These are phyloP conservation scores for Linanthus parryae DNA, from an alignment of 148 eudicot genomes.

Conservation along the genomic window DNA sequence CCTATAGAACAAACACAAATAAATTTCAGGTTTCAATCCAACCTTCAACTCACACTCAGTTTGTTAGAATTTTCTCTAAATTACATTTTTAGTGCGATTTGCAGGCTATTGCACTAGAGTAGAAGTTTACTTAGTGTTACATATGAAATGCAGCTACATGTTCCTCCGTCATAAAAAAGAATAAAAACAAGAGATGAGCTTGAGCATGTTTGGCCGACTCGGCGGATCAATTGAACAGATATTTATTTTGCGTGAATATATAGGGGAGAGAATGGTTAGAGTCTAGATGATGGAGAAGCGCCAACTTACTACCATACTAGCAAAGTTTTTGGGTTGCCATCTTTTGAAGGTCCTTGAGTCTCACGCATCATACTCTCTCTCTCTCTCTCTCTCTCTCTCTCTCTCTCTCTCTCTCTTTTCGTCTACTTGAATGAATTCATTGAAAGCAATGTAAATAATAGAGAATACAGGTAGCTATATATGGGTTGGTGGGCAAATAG, in stretches of 20 bases:
- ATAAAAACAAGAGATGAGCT: not conserved
- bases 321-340: constrained; percentile 7
- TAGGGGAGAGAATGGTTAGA: not conserved
- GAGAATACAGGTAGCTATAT: not conserved
- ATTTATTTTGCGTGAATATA: not conserved
- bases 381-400: not conserved
- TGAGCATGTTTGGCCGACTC: not conserved
- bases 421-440: not conserved
- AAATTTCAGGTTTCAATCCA: too few species aligned
- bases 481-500: not conserved
- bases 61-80: too few species aligned
- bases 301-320: constrained; percentile 8
- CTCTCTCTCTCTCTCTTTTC: not conserved
- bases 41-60: too few species aligned
- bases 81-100: too few species aligned
- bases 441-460: not conserved
- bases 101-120: too few species aligned
- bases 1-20: too few species aligned
- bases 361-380: constrained; percentile 8
- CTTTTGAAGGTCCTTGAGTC: constrained; percentile 20
- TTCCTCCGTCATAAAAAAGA: too few species aligned
- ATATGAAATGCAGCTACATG: too few species aligned
- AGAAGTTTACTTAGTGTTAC: too few species aligned
- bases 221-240: not conserved
- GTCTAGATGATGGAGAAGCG: constrained; percentile 10